A percentile compares a stretch with the other conserved stretches of the same genome.
Evolutionary conservation across 768 basidiomycete genomes (phyloP).

Genomic region (Agaricus subrufescens): DNA sequence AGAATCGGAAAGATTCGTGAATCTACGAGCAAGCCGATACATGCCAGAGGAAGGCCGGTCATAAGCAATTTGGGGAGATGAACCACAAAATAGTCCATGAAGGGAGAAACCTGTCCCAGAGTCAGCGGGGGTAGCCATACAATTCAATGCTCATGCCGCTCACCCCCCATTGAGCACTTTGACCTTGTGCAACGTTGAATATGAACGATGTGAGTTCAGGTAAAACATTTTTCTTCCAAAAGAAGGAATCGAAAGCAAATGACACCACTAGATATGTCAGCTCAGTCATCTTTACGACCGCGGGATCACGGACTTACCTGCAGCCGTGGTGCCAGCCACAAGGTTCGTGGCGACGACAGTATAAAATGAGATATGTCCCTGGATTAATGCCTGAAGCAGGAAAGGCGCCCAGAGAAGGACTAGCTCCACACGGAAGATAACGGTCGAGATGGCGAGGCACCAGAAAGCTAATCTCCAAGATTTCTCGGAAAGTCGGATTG

Average conservation of each 20-base stretch:
- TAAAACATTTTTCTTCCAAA: constrained; percentile 68
- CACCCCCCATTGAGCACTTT: constrained; percentile 91
- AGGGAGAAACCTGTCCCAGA: constrained; percentile 55
- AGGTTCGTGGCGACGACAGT: constrained; percentile 47
- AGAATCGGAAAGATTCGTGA: constrained; percentile 45
- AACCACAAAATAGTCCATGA: constrained; percentile 56
- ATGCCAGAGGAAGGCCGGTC: constrained; percentile 53
- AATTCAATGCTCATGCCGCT: constrained; percentile 23
- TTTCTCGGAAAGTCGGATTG: constrained; percentile 6
- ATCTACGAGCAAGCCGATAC: constrained; percentile 48
- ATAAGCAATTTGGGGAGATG: constrained; percentile 79
- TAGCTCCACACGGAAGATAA: constrained; percentile 80
- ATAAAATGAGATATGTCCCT: constrained; percentile 35
- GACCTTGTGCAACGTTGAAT: constrained; percentile 87
- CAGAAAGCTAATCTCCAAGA: constrained; percentile 7
- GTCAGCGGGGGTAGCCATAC: constrained; percentile 5
- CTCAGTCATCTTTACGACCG: neutral
- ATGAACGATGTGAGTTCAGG: constrained; percentile 76
- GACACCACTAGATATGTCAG: constrained; percentile 44
- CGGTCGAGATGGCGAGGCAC: constrained; percentile 39
- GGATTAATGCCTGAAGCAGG: constrained; percentile 45
- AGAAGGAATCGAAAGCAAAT: constrained; percentile 71
- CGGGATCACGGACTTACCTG: constrained; percentile 35
- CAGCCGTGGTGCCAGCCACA: constrained; percentile 40
- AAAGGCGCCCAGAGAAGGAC: constrained; percentile 61